Conservation (phyloP, 208 protist species). For the Acanthamoeba lenticulata region DNA sequence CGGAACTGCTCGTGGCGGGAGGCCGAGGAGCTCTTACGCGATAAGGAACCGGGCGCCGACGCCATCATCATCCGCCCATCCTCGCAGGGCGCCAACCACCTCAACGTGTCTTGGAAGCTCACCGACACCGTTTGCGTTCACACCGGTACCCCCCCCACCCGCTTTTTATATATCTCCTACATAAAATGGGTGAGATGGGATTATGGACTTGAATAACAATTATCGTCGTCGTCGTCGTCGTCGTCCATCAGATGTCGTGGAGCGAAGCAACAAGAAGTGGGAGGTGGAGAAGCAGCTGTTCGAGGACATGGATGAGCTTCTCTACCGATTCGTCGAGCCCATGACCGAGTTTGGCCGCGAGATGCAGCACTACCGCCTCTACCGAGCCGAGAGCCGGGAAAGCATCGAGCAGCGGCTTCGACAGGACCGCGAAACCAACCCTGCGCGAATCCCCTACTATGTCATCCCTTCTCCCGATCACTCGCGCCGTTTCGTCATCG, state of each 20-base stretch:
- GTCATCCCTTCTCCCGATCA: not conserved
- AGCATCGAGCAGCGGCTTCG: not conserved
- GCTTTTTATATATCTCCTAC: too few relatives aligned
- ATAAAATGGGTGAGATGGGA: too few relatives aligned
- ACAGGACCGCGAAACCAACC: not conserved
- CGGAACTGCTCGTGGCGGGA: not conserved
- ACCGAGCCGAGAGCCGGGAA: not conserved
- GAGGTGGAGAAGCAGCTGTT: not conserved
- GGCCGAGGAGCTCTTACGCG: not conserved
- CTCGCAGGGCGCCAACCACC: constrained; percentile 7
- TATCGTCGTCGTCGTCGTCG: not conserved
- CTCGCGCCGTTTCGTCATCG: not conserved
- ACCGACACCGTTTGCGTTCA: constrained; percentile 4
- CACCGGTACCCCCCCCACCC: not conserved
- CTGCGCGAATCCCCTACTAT: constrained; percentile 12
- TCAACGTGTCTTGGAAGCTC: constrained; percentile 34
- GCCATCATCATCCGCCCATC: constrained; percentile 18
- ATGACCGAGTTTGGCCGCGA: constrained; percentile 8
- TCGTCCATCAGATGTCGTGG: not conserved
- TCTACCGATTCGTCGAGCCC: constrained; percentile 1
- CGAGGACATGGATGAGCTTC: constrained; percentile 34
- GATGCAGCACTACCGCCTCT: constrained; percentile 19
- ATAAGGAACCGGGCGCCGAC: not conserved
- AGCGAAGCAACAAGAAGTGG: not conserved
- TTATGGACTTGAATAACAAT: not conserved